Base-by-base conservation (phyloP, 495 filamentous ascomycete species). In the Bombardia bombarda region DNA sequence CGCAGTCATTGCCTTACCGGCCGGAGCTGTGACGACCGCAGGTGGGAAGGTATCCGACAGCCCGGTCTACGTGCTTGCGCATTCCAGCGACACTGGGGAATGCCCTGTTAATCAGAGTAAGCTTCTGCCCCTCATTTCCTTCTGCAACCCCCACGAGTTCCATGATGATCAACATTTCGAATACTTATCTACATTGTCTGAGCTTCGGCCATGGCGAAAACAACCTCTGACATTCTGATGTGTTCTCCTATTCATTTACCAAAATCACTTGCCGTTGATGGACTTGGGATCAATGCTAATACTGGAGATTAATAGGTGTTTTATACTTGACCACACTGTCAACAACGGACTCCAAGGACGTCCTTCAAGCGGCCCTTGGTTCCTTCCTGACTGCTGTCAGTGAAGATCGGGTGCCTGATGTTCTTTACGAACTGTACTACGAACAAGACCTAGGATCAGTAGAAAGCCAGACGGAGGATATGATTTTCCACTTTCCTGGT, bases 171-270 rank as follows among this genome's bases (percentile, higher is more conserved):
- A 83, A 68, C 71, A 73, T 57, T 60, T 68, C 69, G 80, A 90
- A 88, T 83, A 90, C 87, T 95, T 96, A 95, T 92, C 89, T 96
- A 96, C 89, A 95, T 95, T 95, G 86, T 82, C 89, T 87, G 85
- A 79, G 67, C 64, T 79, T 75, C 65, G 68, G 61, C 65, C 68
- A 80, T 90, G 87, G 88, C 79, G 86, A 86, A 72, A 79, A 74
- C 79, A 75, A 84, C 78, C 78, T 86, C 80, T 86, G 80, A 87
- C 82, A 86, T 79, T 73, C 89, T 95, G 89, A 95, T 80, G 57
- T 60, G 63, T 55, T 71, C 67, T 46, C 30, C 34, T 42, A 54
- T 54, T 45, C 46, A 53, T 55, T 47, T 48, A 43, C 33, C 35
- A 39, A 50, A 50, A 53, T 43, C 30, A 40, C 41, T 21, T 48